Base-by-base conservation (phyloP, 768 basidiomycete species). In the Tulasnella sp. region DNA sequence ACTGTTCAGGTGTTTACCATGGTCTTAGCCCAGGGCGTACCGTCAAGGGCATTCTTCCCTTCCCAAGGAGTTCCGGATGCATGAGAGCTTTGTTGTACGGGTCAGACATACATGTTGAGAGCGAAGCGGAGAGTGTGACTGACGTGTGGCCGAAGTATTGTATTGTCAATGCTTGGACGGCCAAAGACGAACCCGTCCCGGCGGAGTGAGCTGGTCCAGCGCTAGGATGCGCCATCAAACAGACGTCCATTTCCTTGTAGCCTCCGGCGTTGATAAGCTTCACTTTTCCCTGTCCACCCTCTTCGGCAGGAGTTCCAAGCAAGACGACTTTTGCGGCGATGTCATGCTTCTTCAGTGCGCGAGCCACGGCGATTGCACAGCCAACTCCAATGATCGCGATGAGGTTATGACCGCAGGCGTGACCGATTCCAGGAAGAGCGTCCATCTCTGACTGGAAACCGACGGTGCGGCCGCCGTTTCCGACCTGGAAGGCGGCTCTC, bases 161-260 rank as follows among this genome's bases (percentile, higher is more conserved):
- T 2, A 88, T 87, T 3, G 81, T 77, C 12, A 91, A 75, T 9
- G 84, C 80, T 70, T 88, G 83, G 19, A 91, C 73, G 2, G 92
- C 90, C 5, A 52, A 75, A 75, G 83, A 87, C 74, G 86, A 82
- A 64, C 84, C 86, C 41, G 93, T 81, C 74, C 87, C 90, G 41
- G 89, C 85, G 3, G 88, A 89, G 7, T 85, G 84, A 5, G 86
- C 83, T 1, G 90, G 90, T 0, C 92, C 91, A 19, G 91, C 88
- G 44, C 89, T 90, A 17, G 92, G 90, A 75, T 92, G 91, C 89
- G 92, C 89, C 92, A 92, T 92, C 72, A 93, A 79, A 77, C 92
- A 92, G 6, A 86, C 85, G 68, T 86, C 88, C 87, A 94, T 91
- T 7, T 83, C 89, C 67, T 89, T 80, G 77, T 94, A 94, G 19